Evolutionary conservation across 2,329 filamentous ascomycete genomes (phyloP), one percentile per base, ranked within the genome.

Genomic region (Pseudogymnoascus pannorum): DNA sequence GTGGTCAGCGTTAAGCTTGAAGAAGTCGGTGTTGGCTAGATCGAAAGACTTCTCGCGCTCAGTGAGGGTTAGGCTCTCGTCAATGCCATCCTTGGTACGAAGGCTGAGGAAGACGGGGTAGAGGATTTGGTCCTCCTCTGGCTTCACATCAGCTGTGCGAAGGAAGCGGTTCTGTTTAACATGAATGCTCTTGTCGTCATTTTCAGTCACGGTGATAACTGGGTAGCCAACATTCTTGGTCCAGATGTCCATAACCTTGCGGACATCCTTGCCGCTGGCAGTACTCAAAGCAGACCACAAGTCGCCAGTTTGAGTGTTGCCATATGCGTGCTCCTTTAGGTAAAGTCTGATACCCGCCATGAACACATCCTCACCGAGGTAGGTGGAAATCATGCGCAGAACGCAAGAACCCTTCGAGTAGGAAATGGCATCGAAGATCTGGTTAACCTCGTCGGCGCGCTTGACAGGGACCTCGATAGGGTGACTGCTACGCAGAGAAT

Each of bases 351-450:
- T 88, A 71, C 93, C 93, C 73, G 97, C 90, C 72, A 97, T 85
- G 81, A 97, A 97, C 16, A 85, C 81, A 44, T 97, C 91, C 74
- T 97, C 93, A 58, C 93, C 93, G 22, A 97, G 80, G 70, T 96
- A 95, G 67, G 92, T 96, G 18, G 93, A 96, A 67, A 97, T 92
- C 93, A 97, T 97, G 72, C 93, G 89, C 64, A 97, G 81, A 33
- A 97, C 92, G 69, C 92, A 96, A 9, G 92, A 97, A 16, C 93
- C 93, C 79, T 97, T 97, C 61, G 91, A 92, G 77, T 97, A 97
- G 1, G 93, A 97, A 67, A 97, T 97, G 65, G 92, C 91, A 72
- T 97, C 93, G 69, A 97, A 97, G 68, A 97, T 97, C 77, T 97
- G 92, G 76, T 96, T 96, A 74, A 97, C 92, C 75, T 97, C 92